These are phyloP conservation scores for Clonostachys rhizophaga DNA, from an alignment of 2,329 filamentous ascomycete species.

Conservation along the genomic window DNA sequence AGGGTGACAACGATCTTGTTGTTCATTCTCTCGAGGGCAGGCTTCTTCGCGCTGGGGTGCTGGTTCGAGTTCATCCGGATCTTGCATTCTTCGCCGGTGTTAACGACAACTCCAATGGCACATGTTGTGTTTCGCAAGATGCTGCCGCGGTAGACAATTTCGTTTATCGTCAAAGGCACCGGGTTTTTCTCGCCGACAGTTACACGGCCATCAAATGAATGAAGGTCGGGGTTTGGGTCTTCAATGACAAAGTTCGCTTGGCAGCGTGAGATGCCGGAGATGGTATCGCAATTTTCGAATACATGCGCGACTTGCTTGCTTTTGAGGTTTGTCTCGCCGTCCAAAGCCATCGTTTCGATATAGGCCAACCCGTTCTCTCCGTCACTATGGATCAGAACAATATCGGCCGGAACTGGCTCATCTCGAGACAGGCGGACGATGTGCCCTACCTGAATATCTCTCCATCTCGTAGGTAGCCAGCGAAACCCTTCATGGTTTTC, in stretches of 20 bases:
- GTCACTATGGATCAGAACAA: conserved; percentile 72
- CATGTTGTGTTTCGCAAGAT: conserved; percentile 74
- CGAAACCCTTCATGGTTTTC: conserved; percentile 53
- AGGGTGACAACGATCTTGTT: conserved; percentile 81
- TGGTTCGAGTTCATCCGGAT: conserved; percentile 91
- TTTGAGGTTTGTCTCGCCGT: conserved; percentile 80
- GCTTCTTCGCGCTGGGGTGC: conserved; percentile 79
- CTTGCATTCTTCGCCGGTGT: conserved; percentile 87
- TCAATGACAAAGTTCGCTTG: conserved; percentile 65
- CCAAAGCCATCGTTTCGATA: conserved; percentile 79
- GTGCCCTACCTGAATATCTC: conserved; percentile 43
- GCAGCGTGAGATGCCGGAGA: conserved; percentile 48
- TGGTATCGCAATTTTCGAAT: conserved; percentile 50
- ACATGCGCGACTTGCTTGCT: conserved; percentile 64
- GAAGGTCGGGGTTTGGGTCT: conserved; percentile 73
- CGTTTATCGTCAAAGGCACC: conserved; percentile 69
- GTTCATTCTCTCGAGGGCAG: conserved; percentile 68
- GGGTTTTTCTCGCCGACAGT: conserved; percentile 47
- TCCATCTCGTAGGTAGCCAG: conserved; percentile 48
- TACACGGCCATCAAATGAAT: conserved; percentile 70
- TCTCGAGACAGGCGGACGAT: conserved; percentile 54
- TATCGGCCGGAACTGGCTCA: conserved; percentile 77
- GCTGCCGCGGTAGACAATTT: conserved; percentile 84
- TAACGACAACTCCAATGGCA: conserved; percentile 75
- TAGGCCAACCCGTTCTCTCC: conserved; percentile 79